Base-by-base conservation (phyloP, 306 rosid genomes). In the Amphicarpaea edgeworthii region DNA sequence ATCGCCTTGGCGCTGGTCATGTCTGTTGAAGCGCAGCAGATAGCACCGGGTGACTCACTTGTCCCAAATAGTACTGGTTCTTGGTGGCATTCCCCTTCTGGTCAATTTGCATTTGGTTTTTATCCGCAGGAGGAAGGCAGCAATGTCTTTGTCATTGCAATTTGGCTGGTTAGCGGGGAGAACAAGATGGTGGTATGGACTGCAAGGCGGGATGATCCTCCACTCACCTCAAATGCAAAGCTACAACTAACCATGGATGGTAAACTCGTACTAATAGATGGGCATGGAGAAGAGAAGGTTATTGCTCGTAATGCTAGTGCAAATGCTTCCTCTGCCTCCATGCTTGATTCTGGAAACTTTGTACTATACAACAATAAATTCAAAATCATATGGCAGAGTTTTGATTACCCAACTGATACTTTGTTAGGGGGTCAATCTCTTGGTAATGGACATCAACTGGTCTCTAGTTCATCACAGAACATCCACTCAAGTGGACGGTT, bases 341-440 rank as follows among this genome's bases (percentile, higher is more conserved):
- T 85, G 76, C 85, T 74, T 49, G 81, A 85, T 64, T 37, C 79
- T 47, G 85, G 88, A 11, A 85, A 81, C 79, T 78, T 85, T 20
- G 81, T 78, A 17, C 55, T 85, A 1, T 73, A 74, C 19, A 10
- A 47, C 37, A 26, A 12, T 0, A 57, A 12, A 7, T 24, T 23
- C 19, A 8, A 8, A 6, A 43, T 72, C 65, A 66, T 80, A 64
- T 84, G 85, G 87, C 85, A 76, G 74, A 84, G 79, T 72, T 84
- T 84, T n/a, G 82, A 76, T 17, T 0, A 30, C 37, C 37, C 37
- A 30, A 30, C 6, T 3, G 37, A 30, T 30, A 30, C 37, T 4
- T 30, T 30, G 5, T 57, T 85, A 20, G 79, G 73, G 8, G 72
- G 37, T 69, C 88, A 85, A 55, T 11, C 16, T 38, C 76, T 85